phyloP scores from a whole-genome alignment of 495 filamentous ascomycete genomes.

The Geoglossum glabrum region DNA sequence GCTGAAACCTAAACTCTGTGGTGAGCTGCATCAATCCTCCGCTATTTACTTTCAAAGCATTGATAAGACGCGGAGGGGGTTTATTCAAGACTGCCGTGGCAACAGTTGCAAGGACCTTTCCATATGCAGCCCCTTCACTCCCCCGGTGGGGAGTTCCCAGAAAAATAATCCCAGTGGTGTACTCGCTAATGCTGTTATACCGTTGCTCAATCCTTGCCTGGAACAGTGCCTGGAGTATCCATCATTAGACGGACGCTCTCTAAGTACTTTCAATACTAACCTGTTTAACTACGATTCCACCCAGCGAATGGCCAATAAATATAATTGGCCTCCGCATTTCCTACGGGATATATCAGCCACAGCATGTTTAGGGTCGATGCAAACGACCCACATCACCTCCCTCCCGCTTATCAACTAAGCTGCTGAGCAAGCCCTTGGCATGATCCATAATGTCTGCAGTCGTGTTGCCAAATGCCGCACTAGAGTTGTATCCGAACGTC shows the following conservation, averaged over 20 bases:
- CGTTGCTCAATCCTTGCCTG: background rate
- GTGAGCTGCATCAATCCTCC: background rate
- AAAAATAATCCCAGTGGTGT: background rate
- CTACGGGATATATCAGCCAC: background rate
- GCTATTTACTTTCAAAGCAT: background rate
- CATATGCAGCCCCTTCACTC: background rate
- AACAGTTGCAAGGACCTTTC: background rate
- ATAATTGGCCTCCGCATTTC: background rate
- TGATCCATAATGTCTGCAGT: slow-evolving; percentile 1
- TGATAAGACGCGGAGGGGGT: background rate
- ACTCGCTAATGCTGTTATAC: slow-evolving; percentile 1
- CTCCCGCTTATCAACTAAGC: background rate
- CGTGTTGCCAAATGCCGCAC: slow-evolving; percentile 5
- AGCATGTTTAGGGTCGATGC: background rate
- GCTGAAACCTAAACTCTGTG: background rate
- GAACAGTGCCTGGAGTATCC: background rate
- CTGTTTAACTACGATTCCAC: background rate
- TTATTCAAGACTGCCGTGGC: background rate
- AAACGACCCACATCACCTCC: background rate
- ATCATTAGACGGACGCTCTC: background rate
- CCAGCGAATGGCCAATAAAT: slow-evolving; percentile 1
- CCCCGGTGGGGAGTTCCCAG: background rate
- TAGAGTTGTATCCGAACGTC: slow-evolving; percentile 26
- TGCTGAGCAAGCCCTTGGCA: background rate
- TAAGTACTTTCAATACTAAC: background rate